A percentile compares a stretch with the other conserved stretches of the same genome.
These are phyloP conservation scores for Arachis stenosperma DNA, from an alignment of 306 rosid species.

Conservation along the genomic window DNA sequence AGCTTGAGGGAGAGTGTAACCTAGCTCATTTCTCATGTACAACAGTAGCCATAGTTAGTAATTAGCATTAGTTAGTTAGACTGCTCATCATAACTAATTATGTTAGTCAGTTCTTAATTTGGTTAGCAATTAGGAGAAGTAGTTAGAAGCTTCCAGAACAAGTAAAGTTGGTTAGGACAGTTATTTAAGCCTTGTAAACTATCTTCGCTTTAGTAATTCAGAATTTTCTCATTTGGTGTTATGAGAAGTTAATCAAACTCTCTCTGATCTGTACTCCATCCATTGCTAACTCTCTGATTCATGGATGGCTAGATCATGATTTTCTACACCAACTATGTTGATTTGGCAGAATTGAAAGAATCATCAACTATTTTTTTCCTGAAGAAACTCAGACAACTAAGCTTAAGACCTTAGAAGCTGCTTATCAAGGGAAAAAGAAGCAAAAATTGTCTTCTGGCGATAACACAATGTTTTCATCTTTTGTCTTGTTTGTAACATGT, in stretches of 20 bases:
- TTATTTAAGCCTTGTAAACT: too few species aligned
- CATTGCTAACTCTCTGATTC: neutral
- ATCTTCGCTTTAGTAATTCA: too few species aligned
- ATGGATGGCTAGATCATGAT: neutral
- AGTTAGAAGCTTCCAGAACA: too few species aligned
- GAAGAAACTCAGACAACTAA: constrained; percentile 86
- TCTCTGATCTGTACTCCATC: neutral
- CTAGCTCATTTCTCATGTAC: neutral
- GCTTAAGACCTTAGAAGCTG: constrained; percentile 96
- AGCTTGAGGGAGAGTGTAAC: too few species aligned
- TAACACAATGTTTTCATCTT: constrained; percentile 1
- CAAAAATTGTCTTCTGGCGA: constrained; percentile 64
- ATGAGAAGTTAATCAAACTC: neutral
- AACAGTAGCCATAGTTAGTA: too few species aligned
- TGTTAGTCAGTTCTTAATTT: too few species aligned
- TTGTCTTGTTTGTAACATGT: constrained; percentile 4
- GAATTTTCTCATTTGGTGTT: too few species aligned
- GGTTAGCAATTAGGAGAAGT: too few species aligned
- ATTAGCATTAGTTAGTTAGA: too few species aligned
- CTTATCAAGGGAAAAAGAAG: constrained; percentile 90
- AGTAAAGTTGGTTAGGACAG: too few species aligned
- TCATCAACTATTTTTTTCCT: constrained; percentile 78
- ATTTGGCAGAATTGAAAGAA: constrained; percentile 77
- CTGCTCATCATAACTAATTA: too few species aligned
- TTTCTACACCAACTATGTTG: constrained; percentile 28